Evolutionary conservation across 164 flowering plant genomes (phyloP).

Genomic region (Magnolia changhungtana): DNA sequence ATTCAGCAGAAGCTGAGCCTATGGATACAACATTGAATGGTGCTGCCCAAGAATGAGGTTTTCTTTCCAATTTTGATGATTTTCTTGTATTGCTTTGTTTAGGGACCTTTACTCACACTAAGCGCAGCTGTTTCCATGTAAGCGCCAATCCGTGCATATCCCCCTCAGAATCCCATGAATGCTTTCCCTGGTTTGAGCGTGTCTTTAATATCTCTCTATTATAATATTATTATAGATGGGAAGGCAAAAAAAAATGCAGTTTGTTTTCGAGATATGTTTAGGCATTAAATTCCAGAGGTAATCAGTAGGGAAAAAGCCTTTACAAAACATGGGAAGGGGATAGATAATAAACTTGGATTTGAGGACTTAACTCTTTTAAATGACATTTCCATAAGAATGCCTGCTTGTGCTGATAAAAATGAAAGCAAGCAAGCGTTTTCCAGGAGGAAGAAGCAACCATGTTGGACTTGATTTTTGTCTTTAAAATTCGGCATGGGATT

Average conservation of each 20-base stretch:
- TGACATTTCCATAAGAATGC: no score
- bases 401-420: no score
- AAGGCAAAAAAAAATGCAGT: background rate
- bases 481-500: no score
- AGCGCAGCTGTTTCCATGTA: background rate
- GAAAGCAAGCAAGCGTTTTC: no score
- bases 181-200: background rate
- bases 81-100: background rate
- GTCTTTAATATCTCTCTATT: background rate
- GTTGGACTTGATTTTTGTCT: no score
- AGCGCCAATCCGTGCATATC: background rate
- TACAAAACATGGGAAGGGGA: no score
- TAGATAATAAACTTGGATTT: no score
- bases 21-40: conserved; percentile 61
- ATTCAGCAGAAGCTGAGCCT: conserved; percentile 55
- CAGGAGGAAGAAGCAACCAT: no score
- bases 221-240: background rate
- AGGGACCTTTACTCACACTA: background rate
- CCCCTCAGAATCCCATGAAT: background rate
- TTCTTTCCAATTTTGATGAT: conserved; percentile 21
- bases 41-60: conserved; percentile 33
- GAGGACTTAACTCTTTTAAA: no score
- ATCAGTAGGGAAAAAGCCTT: background rate
- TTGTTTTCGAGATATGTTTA: background rate
- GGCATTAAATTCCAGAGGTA: background rate